Evolutionary conservation across 1,284 basidiomycete species (phyloP).

Genomic region (Ustilago cynodontis): DNA sequence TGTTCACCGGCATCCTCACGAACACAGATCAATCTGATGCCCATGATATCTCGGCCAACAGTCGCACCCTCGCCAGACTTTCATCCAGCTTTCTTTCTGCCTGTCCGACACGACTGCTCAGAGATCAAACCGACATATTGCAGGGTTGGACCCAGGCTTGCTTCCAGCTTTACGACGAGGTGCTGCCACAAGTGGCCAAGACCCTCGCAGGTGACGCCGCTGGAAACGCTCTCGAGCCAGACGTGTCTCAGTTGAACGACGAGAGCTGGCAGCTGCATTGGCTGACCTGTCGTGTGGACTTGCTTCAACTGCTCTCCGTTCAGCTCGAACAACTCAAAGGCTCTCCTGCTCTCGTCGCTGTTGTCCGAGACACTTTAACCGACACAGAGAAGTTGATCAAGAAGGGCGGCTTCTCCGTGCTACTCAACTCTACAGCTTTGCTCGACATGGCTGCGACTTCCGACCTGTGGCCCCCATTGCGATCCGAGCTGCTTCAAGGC

Average conservation of each 20-base stretch:
- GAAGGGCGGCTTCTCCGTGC: constrained; percentile 19
- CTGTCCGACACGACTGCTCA: constrained; percentile 26
- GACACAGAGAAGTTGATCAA: constrained; percentile 24
- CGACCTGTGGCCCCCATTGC: constrained; percentile 30
- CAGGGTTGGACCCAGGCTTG: constrained; percentile 18
- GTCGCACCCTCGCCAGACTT: constrained; percentile 34
- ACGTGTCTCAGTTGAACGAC: constrained; percentile 8
- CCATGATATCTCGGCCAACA: background rate
- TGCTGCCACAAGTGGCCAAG: constrained; percentile 16
- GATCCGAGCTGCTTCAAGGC: constrained; percentile 11
- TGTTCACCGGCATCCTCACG: constrained; percentile 12
- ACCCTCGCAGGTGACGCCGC: background rate
- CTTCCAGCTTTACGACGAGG: constrained; percentile 27
- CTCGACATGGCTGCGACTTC: constrained; percentile 41
- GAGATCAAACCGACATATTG: constrained; percentile 8
- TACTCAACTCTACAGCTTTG: constrained; percentile 36
- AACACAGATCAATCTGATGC: background rate
- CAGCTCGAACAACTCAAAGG: constrained; percentile 22
- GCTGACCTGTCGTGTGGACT: constrained; percentile 39
- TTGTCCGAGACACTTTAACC: constrained; percentile 10
- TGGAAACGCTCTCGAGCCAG: background rate
- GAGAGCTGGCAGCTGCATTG: constrained; percentile 37
- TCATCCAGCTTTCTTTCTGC: constrained; percentile 22
- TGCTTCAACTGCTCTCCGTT: constrained; percentile 24
- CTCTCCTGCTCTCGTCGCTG: constrained; percentile 10